phyloP scores from a whole-genome alignment of 164 flowering plant genomes.

The Sedum album region DNA sequence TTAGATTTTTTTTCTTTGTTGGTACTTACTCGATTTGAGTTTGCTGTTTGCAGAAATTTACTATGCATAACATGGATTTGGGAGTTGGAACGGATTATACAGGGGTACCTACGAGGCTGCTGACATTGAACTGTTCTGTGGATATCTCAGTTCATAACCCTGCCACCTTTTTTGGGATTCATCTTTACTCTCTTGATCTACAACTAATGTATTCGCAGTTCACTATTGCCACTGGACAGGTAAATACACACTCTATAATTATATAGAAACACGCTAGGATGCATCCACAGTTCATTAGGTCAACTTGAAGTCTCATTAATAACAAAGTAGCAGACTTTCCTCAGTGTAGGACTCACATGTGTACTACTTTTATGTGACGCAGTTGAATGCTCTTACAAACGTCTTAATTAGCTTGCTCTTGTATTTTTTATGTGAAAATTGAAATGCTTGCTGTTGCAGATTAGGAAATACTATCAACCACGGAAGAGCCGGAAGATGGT shows the following conservation, averaged over 20 bases:
- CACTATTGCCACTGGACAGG: conserved; percentile 49
- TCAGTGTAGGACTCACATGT: no score
- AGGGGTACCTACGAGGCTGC: conserved; percentile 50
- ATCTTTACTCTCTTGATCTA: conserved; percentile 30
- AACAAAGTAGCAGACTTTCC: no score
- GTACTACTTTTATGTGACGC: background rate
- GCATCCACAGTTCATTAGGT: background rate
- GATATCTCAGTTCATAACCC: conserved; percentile 38
- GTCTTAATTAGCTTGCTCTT: background rate
- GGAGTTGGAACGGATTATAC: conserved; percentile 46
- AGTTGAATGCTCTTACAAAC: background rate
- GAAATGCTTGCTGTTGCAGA: conserved; percentile 17
- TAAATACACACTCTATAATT: conserved; percentile 9
- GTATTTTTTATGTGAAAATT: no score
- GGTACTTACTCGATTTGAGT: no score
- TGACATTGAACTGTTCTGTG: conserved; percentile 42
- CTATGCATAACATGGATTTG: conserved; percentile 22
- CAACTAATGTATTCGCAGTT: conserved; percentile 32
- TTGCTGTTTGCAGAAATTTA: conserved; percentile 31
- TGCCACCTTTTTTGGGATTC: conserved; percentile 55
- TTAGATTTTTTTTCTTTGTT: no score
- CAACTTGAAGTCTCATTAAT: no score
- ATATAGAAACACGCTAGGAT: no score
- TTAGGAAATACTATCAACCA: conserved; percentile 40
- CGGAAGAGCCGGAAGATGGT: conserved; percentile 29